Percentiles rank a stretch among this genome's conserved stretches.
phyloP scores from a whole-genome alignment of 2,329 filamentous ascomycete genomes.

The Neofusicoccum cordaticola region DNA sequence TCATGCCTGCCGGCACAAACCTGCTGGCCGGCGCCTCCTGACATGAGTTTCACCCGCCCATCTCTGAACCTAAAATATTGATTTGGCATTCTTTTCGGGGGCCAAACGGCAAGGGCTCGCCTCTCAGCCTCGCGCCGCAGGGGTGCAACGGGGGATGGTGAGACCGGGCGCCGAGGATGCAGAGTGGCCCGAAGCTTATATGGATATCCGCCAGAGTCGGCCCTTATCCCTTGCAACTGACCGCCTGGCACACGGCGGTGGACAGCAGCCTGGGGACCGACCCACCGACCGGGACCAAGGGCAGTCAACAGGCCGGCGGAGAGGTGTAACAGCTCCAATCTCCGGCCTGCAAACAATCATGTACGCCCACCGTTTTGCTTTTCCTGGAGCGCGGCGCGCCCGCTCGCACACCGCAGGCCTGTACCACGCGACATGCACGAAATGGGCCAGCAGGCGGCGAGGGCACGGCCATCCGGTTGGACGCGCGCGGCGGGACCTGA shows the following conservation, averaged over 20 bases:
- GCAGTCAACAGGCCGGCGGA: background rate
- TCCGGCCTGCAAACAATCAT: slow-evolving; percentile 14
- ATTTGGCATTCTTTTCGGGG: slow-evolving; percentile 10
- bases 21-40: slow-evolving; percentile 1
- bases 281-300: slow-evolving; percentile 14
- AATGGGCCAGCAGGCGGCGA: background rate
- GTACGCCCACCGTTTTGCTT: slow-evolving; percentile 10
- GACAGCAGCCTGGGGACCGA: background rate
- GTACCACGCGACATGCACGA: slow-evolving; percentile 17
- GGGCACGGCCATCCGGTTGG: slow-evolving; percentile 2
- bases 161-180: slow-evolving; percentile 10
- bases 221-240: slow-evolving; percentile 14
- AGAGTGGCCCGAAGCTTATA: slow-evolving; percentile 13
- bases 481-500: slow-evolving; percentile 10
- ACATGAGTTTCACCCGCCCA: slow-evolving; percentile 6
- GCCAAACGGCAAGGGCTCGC: background rate
- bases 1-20: background rate
- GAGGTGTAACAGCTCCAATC: slow-evolving; percentile 12
- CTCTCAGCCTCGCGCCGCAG: slow-evolving; percentile 6
- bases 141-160: slow-evolving; percentile 8
- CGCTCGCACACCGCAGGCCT: slow-evolving; percentile 1
- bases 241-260: background rate
- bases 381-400: slow-evolving; percentile 7
- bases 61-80: slow-evolving; percentile 11
- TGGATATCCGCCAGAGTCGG: slow-evolving; percentile 14